Base-by-base conservation (phyloP, 768 basidiomycete genomes). In the Tulasnella sp. region DNA sequence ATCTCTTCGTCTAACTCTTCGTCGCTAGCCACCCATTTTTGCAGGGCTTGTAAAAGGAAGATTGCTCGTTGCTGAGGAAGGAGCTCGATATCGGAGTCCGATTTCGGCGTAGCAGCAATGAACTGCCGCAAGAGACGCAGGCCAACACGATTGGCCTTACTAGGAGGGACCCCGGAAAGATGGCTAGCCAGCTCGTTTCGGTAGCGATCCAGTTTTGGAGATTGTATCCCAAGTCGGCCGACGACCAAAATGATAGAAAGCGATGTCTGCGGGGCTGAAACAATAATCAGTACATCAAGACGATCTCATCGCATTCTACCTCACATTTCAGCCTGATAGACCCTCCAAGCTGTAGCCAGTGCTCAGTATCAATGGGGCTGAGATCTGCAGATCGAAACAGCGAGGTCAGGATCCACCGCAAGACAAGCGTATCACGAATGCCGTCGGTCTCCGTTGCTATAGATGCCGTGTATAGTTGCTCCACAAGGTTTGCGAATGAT, bases 151-250 rank as follows among this genome's bases (percentile, higher is more conserved):
- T 84, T 81, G n/a, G 82, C 83, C 45, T 81, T 79, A 4, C 70
- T 65, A 0, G 85, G 68, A 1, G 78, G 77, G 13, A 96, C 75
- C 23, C 85, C 86, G 0, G 87, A 73, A 3, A 93, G 69, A 19
- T 76, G 77, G n/a, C 89, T 85, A 0, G 95, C 94, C 9, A 94
- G 77, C 70, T 96, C 92, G 68, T 94, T 96, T 19, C 93, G 80
- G 67, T 86, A 87, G 19, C 89, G 78, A 65, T 88, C 85, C 23
- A 95, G 76, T 19, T 80, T 80, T 0, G 78, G 79, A 7, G 82
- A 81, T 64, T 93, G 91, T 1, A 82, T 76, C 0, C 83, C 82
- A 23, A 78, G 77, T 21, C 75, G 72, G 9, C 82, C 77, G 43
- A 92, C 72, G 2, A 83, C 79, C 8, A 76, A 71, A 5, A 86